These are phyloP conservation scores for Saccharata proteae DNA, from an alignment of 2,329 filamentous ascomycete genomes.

Conservation along the genomic window DNA sequence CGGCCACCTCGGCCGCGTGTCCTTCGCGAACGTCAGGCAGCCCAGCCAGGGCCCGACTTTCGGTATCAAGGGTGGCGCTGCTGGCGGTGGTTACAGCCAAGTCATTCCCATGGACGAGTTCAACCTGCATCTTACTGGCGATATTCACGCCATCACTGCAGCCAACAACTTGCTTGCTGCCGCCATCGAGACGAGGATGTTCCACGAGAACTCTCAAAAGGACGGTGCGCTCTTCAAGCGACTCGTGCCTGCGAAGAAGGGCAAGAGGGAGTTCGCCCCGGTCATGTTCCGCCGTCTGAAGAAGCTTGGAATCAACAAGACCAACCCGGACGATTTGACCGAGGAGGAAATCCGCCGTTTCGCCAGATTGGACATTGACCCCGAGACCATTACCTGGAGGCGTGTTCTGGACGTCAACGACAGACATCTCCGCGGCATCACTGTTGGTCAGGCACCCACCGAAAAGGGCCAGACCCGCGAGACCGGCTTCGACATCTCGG, in stretches of 20 bases:
- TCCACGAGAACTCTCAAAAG: constrained; percentile 93
- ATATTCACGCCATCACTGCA: constrained; percentile 93
- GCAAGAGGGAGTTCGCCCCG: constrained; percentile 72
- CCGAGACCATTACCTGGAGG: constrained; percentile 93
- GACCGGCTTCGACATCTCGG: constrained; percentile 95
- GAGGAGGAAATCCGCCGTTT: constrained; percentile 80
- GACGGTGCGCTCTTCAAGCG: constrained; percentile 78
- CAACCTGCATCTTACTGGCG: constrained; percentile 92
- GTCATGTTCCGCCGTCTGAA: constrained; percentile 88
- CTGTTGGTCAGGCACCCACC: constrained; percentile 74
- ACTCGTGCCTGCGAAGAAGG: constrained; percentile 80
- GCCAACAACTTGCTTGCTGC: constrained; percentile 95
- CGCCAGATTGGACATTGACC: constrained; percentile 91
- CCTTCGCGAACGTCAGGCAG: constrained; percentile 93
- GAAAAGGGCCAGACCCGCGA: constrained; percentile 81
- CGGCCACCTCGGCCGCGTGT: constrained; percentile 73
- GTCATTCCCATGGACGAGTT: constrained; percentile 99
- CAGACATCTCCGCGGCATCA: constrained; percentile 79
- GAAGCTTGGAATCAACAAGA: constrained; percentile 94
- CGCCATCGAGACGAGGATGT: constrained; percentile 94
- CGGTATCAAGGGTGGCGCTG: constrained; percentile 96
- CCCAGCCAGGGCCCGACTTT: constrained; percentile 96
- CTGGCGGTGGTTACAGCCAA: constrained; percentile 94
- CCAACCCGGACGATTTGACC: constrained; percentile 79
- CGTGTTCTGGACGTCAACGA: constrained; percentile 96